Evolutionary conservation across 225 moss, liverwort and hornwort genomes (phyloP).

Genomic region (Lunularia cruciata): DNA sequence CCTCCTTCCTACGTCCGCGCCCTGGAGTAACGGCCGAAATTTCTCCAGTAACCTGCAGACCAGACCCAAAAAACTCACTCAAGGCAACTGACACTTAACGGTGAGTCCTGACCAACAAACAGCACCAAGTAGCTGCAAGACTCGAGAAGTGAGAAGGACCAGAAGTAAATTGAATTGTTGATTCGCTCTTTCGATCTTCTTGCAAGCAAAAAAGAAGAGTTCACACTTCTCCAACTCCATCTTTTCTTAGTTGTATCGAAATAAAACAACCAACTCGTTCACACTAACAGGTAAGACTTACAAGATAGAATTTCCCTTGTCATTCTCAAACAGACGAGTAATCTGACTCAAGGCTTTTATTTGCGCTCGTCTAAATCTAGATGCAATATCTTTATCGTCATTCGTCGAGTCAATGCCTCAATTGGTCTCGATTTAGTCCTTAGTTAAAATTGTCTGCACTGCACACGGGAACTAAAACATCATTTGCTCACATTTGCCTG

Average conservation of each 20-base stretch:
- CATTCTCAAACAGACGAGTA: conserved; percentile 20
- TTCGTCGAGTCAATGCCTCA: conserved; percentile 21
- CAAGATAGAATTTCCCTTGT: conserved; percentile 41
- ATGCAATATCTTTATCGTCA: conserved; percentile 15
- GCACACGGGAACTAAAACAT: conserved; percentile 10
- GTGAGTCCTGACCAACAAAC: neutral
- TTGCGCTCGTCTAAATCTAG: conserved; percentile 27
- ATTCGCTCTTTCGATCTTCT: neutral
- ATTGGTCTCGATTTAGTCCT: conserved; percentile 37
- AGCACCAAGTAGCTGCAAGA: neutral
- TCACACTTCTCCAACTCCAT: conserved; percentile 36
- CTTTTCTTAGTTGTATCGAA: conserved; percentile 31
- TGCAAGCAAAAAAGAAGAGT: conserved; percentile 36
- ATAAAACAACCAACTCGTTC: conserved; percentile 38
- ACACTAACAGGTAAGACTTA: conserved; percentile 34
- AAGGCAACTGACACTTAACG: conserved; percentile 2
- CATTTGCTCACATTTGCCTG: neutral
- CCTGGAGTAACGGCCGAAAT: conserved; percentile 68
- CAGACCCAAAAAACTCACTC: neutral
- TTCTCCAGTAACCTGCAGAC: conserved; percentile 49
- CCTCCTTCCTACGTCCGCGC: conserved; percentile 87
- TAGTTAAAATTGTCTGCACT: conserved; percentile 20
- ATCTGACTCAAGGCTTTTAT: conserved; percentile 32
- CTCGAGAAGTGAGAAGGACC: conserved; percentile 13
- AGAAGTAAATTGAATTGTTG: conserved; percentile 28